Percentiles rank a stretch among this genome's conserved stretches.
These are phyloP conservation scores for Sporothrix pallida DNA, from an alignment of 2,329 filamentous ascomycete species.

Conservation along the genomic window DNA sequence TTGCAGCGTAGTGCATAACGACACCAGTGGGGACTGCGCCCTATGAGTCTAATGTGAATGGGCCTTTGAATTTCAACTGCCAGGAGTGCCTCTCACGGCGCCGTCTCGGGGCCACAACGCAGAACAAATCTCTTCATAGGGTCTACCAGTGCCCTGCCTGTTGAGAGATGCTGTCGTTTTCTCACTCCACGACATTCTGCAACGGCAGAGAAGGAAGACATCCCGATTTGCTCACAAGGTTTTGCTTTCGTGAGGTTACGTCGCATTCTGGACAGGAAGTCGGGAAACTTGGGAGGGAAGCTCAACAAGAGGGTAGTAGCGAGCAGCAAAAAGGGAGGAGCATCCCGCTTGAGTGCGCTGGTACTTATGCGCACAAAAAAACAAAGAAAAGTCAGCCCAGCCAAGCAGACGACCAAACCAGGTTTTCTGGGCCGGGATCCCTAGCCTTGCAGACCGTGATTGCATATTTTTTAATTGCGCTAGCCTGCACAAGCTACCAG, in stretches of 20 bases:
- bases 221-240: conserved; percentile 13
- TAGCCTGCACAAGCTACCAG: neutral
- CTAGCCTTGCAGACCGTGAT: conserved; percentile 22
- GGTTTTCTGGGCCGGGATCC: conserved; percentile 27
- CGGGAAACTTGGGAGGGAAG: conserved; percentile 2
- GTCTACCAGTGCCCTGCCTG: too few species aligned
- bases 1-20: conserved; percentile 3
- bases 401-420: conserved; percentile 14
- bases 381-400: neutral
- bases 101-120: neutral
- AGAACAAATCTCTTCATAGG: neutral
- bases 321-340: neutral
- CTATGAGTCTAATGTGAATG: conserved; percentile 8
- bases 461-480: conserved; percentile 15
- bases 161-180: too few species aligned
- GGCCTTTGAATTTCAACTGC: neutral
- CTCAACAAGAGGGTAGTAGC: neutral
- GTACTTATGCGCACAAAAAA: conserved; percentile 8
- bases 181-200: neutral
- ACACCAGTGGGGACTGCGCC: conserved; percentile 9
- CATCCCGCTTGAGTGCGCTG: neutral
- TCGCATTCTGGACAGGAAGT: neutral
- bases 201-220: neutral
- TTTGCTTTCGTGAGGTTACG: neutral
- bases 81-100: neutral